Conservation (phyloP, 2,329 filamentous ascomycete species). For the Hawksworthiomyces lignivorus region DNA sequence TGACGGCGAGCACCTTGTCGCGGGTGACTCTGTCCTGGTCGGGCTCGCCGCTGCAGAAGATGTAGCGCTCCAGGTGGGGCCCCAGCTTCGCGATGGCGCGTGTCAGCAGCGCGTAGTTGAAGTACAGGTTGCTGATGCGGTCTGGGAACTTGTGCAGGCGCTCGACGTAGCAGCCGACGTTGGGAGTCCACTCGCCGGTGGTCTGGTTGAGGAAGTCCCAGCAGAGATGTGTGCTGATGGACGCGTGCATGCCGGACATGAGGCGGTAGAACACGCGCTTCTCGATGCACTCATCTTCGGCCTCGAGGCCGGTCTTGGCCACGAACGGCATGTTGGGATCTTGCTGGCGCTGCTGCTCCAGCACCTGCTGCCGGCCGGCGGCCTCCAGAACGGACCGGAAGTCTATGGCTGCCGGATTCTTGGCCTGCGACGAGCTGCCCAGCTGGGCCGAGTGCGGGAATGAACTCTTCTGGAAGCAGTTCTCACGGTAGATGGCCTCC, state of each 20-base stretch:
- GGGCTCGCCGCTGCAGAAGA: constrained; percentile 83
- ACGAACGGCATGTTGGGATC: constrained; percentile 51
- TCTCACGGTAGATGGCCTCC: constrained; percentile 95
- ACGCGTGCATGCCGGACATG: constrained; percentile 95
- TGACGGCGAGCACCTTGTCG: constrained; percentile 70
- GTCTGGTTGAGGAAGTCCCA: constrained; percentile 94
- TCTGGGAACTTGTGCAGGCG: constrained; percentile 82
- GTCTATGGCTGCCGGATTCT: constrained; percentile 49
- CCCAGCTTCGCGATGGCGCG: constrained; percentile 87
- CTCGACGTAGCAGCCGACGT: constrained; percentile 78
- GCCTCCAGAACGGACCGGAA: constrained; percentile 54
- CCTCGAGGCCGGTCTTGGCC: constrained; percentile 59
- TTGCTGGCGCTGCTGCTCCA: constrained; percentile 51
- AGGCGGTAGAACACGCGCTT: constrained; percentile 98
- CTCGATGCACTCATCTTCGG: constrained; percentile 89
- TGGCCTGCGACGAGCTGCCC: constrained; percentile 35
- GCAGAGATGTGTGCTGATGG: constrained; percentile 92
- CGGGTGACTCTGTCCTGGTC: constrained; percentile 73
- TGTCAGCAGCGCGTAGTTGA: constrained; percentile 95
- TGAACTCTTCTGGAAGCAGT: constrained; percentile 74
- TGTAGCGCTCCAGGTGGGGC: constrained; percentile 70
- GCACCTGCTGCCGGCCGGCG: constrained; percentile 51
- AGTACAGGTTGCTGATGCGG: constrained; percentile 94
- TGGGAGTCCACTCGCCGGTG: constrained; percentile 87
- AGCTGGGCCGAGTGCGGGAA: constrained; percentile 53